Conservation (phyloP, 257 asterid species). For the Solanum ossicruentum region DNA sequence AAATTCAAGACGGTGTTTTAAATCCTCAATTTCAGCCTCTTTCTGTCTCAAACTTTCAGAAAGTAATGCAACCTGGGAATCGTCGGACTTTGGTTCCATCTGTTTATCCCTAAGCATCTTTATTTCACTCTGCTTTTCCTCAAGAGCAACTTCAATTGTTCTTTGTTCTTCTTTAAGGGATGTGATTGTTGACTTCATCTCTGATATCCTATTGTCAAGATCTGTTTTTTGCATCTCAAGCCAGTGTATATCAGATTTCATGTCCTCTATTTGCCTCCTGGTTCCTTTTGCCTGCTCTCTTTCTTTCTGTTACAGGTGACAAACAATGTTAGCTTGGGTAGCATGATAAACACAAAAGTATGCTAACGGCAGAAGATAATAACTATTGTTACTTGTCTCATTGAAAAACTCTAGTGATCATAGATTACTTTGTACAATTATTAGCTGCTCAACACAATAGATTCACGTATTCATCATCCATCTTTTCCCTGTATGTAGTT, state of each 20-base stretch:
- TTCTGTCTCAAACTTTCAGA: conserved; percentile 13
- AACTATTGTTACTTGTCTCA: not conserved
- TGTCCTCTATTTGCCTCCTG: conserved; percentile 39
- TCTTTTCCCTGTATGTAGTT: not conserved
- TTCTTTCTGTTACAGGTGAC: conserved; percentile 35
- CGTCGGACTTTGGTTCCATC: not conserved
- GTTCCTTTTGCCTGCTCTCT: conserved; percentile 26
- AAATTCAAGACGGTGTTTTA: conserved; percentile 16
- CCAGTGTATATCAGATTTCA: conserved; percentile 29
- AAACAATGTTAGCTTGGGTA: not conserved
- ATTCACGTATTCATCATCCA: not conserved
- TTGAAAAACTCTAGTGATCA: not conserved
- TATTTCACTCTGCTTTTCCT: conserved; percentile 47
- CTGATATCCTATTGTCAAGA: conserved; percentile 24
- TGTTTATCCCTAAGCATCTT: conserved; percentile 16
- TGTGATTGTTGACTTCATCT: conserved; percentile 52
- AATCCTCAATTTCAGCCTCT: conserved; percentile 31
- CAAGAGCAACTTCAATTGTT: conserved; percentile 21
- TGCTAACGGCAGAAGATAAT: not conserved
- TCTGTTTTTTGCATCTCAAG: conserved; percentile 38
- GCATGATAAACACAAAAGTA: not conserved
- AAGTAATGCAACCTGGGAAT: conserved; percentile 19
- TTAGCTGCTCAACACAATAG: not conserved
- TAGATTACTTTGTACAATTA: not conserved
- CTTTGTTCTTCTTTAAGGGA: conserved; percentile 54